Evolutionary conservation across 768 basidiomycete species (phyloP).

Genomic region (Leucosporidium creatinivorum): DNA sequence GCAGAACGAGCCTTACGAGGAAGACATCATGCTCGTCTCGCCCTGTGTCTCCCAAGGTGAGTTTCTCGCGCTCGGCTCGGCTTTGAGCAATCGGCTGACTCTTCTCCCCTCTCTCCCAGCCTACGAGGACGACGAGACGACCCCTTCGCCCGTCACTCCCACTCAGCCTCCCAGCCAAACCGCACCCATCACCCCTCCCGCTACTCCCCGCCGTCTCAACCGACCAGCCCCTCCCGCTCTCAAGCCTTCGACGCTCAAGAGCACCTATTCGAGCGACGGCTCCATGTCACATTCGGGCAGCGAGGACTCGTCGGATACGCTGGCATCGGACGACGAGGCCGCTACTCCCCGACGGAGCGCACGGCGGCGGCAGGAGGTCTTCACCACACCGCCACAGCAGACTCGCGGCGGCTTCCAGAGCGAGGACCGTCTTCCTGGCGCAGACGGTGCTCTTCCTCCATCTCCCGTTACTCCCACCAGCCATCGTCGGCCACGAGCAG

Average conservation of each 20-base stretch:
- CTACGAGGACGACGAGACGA: background rate
- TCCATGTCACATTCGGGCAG: background rate
- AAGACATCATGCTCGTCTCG: conserved; percentile 5
- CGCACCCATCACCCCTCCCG: conserved; percentile 24
- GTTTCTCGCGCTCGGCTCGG: background rate
- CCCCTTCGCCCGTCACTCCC: conserved; percentile 5
- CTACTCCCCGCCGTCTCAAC: conserved; percentile 16
- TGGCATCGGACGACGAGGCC: background rate
- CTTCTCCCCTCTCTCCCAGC: background rate
- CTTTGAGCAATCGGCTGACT: background rate
- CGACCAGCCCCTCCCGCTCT: conserved; percentile 2
- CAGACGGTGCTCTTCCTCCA: conserved; percentile 6
- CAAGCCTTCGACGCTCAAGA: background rate
- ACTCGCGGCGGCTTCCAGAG: conserved; percentile 11
- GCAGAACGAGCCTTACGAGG: conserved; percentile 19
- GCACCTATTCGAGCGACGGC: conserved; percentile 1
- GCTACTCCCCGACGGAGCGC: background rate
- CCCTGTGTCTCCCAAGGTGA: conserved; percentile 12
- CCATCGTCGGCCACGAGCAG: background rate
- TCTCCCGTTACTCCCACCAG: conserved; percentile 23
- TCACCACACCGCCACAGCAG: conserved; percentile 12
- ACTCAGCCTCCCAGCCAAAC: conserved; percentile 8
- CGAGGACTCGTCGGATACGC: background rate
- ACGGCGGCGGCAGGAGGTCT: background rate
- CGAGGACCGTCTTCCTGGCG: background rate